phyloP scores from a whole-genome alignment of 768 basidiomycete species.

The Scleroderma citrinum region DNA sequence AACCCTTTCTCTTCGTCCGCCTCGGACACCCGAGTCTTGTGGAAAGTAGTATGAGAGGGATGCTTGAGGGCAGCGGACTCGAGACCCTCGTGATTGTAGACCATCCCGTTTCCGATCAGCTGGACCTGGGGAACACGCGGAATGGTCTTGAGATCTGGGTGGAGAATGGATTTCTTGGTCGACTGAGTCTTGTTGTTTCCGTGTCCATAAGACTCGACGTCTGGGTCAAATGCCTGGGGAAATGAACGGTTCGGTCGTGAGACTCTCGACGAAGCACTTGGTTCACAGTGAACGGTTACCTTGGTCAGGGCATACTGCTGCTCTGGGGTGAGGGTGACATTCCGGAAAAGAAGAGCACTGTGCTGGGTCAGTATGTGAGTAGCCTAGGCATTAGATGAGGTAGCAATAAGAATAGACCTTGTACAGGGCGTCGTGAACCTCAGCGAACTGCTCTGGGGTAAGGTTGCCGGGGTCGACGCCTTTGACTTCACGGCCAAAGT shows the following conservation, averaged over 20 bases:
- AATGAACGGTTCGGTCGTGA: slow-evolving; percentile 5
- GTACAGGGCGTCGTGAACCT: slow-evolving; percentile 70
- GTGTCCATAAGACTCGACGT: slow-evolving; percentile 65
- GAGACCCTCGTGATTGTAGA: slow-evolving; percentile 77
- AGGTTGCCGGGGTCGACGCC: slow-evolving; percentile 65
- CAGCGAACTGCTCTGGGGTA: slow-evolving; percentile 52
- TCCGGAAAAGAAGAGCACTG: slow-evolving; percentile 67
- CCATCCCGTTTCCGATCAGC: slow-evolving; percentile 83
- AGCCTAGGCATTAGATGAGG: not conserved
- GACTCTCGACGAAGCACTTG: not conserved
- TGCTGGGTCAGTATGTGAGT: slow-evolving; percentile 38
- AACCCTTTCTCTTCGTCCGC: slow-evolving; percentile 73
- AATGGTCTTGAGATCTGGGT: slow-evolving; percentile 88
- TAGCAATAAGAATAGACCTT: slow-evolving; percentile 40
- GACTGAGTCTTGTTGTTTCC: slow-evolving; percentile 81
- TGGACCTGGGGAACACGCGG: slow-evolving; percentile 87
- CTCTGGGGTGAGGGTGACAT: slow-evolving; percentile 65
- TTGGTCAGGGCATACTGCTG: slow-evolving; percentile 84
- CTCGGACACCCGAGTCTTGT: slow-evolving; percentile 67
- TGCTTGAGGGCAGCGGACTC: slow-evolving; percentile 77
- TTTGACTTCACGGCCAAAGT: slow-evolving; percentile 75
- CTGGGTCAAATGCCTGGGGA: slow-evolving; percentile 71
- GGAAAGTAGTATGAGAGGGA: slow-evolving; percentile 81
- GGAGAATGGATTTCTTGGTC: slow-evolving; percentile 74
- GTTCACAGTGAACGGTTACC: slow-evolving; percentile 35